Conservation (phyloP, 805 yeast species). For the Wickerhamomyces alni region DNA sequence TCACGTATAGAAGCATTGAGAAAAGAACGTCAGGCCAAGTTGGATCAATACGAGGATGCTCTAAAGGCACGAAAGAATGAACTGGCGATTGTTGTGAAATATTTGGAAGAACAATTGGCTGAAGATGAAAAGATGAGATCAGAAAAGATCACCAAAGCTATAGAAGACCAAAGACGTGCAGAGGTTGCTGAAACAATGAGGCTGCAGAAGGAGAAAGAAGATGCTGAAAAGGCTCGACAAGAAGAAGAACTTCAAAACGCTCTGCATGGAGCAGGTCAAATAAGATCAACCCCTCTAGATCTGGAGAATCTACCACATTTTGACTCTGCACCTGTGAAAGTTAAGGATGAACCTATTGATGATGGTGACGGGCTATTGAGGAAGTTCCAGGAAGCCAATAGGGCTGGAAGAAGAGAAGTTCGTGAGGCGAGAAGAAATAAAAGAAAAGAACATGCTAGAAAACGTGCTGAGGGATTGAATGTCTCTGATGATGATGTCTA, state of each 20-base stretch:
- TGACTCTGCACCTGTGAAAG: not conserved
- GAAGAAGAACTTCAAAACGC: not conserved
- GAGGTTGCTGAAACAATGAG: not conserved
- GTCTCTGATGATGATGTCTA: conserved; percentile 4
- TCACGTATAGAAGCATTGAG: too few species aligned
- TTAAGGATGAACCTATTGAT: not conserved
- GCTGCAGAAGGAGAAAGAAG: not conserved
- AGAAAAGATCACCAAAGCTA: not conserved
- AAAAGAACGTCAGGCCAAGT: too few species aligned
- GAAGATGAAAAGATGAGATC: not conserved
- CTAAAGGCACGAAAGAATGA: too few species aligned
- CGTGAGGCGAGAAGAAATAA: conserved; percentile 1
- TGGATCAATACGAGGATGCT: too few species aligned
- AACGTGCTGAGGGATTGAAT: conserved; percentile 1
- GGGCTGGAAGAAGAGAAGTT: conserved; percentile 1
- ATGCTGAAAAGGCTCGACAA: not conserved
- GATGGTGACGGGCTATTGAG: not conserved
- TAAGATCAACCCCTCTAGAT: not conserved
- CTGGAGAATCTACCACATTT: not conserved
- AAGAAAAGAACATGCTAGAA: not conserved
- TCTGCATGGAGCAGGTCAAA: not conserved
- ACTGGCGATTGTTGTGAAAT: too few species aligned
- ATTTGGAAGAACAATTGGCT: not conserved
- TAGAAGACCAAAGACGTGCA: not conserved
- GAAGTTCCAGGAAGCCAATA: not conserved